These are phyloP conservation scores for Periconia sp. DNA, from an alignment of 2,329 filamentous ascomycete species.

Conservation along the genomic window DNA sequence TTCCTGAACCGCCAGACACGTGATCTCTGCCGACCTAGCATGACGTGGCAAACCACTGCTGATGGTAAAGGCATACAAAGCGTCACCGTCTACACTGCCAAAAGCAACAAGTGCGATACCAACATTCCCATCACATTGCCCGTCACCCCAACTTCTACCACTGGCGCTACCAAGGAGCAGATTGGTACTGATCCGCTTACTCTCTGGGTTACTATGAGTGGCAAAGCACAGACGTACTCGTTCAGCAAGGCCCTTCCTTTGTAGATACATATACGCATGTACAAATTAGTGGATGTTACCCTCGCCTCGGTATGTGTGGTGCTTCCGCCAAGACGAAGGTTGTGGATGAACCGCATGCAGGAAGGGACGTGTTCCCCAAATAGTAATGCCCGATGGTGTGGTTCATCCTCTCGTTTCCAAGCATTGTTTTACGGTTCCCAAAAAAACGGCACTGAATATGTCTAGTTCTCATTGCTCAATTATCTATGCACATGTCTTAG, in stretches of 20 bases:
- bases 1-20: conserved; percentile 58
- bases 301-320: too few relatives aligned
- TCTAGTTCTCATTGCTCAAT: too few relatives aligned
- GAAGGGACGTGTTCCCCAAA: background rate
- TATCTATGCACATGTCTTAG: too few relatives aligned
- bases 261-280: conserved; percentile 12
- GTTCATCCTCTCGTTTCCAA: too few relatives aligned
- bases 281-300: background rate
- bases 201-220: conserved; percentile 43
- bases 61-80: conserved; percentile 50
- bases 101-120: conserved; percentile 54
- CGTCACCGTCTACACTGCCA: conserved; percentile 51
- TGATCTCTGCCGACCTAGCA: conserved; percentile 55
- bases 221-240: conserved; percentile 36
- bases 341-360: background rate
- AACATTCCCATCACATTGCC: conserved; percentile 60
- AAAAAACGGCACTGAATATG: too few relatives aligned
- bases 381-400: background rate
- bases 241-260: conserved; percentile 30
- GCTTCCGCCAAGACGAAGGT: too few relatives aligned
- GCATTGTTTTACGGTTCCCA: too few relatives aligned
- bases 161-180: conserved; percentile 53
- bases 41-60: conserved; percentile 50
- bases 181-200: conserved; percentile 51
- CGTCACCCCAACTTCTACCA: conserved; percentile 45